Evolutionary conservation across 129 eudicot genomes (phyloP).

Genomic region (Flaveria linearis): DNA sequence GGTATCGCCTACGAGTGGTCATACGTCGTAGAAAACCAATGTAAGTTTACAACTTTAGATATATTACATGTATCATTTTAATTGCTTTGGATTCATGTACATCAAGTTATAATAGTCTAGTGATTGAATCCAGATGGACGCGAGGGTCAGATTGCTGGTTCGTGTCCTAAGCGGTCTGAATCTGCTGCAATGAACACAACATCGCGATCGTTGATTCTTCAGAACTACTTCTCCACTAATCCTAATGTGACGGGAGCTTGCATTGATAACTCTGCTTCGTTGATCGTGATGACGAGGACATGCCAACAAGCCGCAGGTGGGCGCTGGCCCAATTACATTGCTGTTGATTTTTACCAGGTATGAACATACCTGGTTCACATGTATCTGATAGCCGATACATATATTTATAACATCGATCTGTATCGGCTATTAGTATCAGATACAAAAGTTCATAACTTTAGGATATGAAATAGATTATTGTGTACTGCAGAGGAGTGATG

Average conservation of each 20-base stretch:
- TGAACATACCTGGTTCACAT: neutral
- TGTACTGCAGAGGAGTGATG: conserved; percentile 71
- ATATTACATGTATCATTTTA: neutral
- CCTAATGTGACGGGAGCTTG: conserved; percentile 76
- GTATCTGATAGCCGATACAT: no score
- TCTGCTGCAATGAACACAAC: conserved; percentile 68
- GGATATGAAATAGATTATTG: neutral
- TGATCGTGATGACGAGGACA: conserved; percentile 66
- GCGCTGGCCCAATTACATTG: conserved; percentile 91
- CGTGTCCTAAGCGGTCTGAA: conserved; percentile 77
- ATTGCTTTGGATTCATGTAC: neutral
- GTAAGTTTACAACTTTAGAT: conserved; percentile 42
- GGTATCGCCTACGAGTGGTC: conserved; percentile 84
- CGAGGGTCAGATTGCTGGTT: conserved; percentile 62
- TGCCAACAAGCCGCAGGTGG: conserved; percentile 67
- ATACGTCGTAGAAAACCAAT: conserved; percentile 84
- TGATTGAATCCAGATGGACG: conserved; percentile 61
- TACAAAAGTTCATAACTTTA: neutral
- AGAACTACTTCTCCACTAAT: conserved; percentile 69
- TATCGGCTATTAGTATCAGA: neutral
- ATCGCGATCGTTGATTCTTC: conserved; percentile 60
- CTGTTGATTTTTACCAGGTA: conserved; percentile 92
- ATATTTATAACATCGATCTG: no score
- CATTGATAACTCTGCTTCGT: conserved; percentile 68
- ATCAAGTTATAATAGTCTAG: neutral